These are phyloP conservation scores for Malassezia furfur DNA, from an alignment of 1,284 basidiomycete genomes.

Conservation along the genomic window DNA sequence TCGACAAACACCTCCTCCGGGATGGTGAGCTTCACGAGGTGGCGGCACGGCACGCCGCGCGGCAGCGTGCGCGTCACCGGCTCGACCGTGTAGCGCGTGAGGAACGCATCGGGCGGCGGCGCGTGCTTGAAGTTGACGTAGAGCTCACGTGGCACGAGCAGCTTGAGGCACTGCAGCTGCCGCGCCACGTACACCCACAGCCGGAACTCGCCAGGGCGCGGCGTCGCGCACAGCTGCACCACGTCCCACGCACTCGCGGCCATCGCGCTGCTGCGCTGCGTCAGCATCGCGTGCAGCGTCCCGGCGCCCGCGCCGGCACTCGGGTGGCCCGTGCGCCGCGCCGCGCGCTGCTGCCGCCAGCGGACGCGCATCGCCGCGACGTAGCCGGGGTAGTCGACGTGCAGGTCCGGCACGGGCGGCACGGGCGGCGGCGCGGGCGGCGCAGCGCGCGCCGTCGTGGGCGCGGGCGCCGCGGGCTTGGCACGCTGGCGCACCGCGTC, in stretches of 20 bases:
- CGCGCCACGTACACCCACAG: constrained; percentile 81
- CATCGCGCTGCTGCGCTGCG: constrained; percentile 58
- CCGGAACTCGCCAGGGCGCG: constrained; percentile 70
- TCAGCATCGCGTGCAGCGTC: constrained; percentile 61
- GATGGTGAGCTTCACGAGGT: constrained; percentile 76
- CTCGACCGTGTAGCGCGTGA: constrained; percentile 60
- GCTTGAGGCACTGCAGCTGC: constrained; percentile 66
- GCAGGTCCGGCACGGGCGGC: constrained; percentile 36
- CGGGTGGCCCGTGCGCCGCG: constrained; percentile 43
- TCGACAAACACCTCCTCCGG: constrained; percentile 74
- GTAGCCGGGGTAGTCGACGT: constrained; percentile 65
- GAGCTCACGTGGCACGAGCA: constrained; percentile 81
- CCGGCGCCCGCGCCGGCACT: constrained; percentile 12
- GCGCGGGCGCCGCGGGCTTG: background rate
- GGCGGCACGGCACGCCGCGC: constrained; percentile 63
- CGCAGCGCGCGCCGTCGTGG: background rate
- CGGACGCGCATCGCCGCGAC: constrained; percentile 66
- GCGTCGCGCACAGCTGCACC: constrained; percentile 72
- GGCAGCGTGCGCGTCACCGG: constrained; percentile 72
- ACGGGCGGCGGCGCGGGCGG: constrained; percentile 7
- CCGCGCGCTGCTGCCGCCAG: constrained; percentile 63
- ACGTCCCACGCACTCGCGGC: constrained; percentile 78
- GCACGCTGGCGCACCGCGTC: background rate
- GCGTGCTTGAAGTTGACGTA: constrained; percentile 76
- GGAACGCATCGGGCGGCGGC: constrained; percentile 60